Conservation (phyloP, 768 basidiomycete species). For the Tylopilus sp. region DNA sequence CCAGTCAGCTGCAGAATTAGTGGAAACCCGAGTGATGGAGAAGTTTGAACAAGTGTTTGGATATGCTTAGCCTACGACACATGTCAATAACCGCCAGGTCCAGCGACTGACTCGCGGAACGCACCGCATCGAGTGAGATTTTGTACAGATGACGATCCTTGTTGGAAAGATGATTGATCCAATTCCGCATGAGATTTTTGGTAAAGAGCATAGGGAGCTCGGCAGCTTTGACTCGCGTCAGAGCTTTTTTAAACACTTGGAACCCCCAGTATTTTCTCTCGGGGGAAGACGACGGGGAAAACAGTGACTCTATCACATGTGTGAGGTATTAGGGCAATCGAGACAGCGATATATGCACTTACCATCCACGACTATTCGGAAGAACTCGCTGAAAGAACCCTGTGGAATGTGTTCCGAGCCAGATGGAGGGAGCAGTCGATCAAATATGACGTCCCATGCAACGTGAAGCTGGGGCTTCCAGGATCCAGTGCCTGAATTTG, state of each 20-base stretch:
- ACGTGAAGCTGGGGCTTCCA: constrained; percentile 94
- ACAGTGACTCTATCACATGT: constrained; percentile 67
- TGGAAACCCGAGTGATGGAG: constrained; percentile 79
- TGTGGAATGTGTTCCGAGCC: constrained; percentile 34
- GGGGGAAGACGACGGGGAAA: constrained; percentile 76
- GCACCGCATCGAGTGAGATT: constrained; percentile 77
- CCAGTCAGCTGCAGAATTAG: constrained; percentile 84
- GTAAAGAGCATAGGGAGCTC: constrained; percentile 88
- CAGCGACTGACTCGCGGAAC: constrained; percentile 19
- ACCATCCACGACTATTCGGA: constrained; percentile 90
- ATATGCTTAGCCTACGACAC: constrained; percentile 65
- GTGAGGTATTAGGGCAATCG: not conserved
- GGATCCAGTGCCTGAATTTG: constrained; percentile 49
- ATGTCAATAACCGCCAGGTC: not conserved
- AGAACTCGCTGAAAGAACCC: constrained; percentile 87
- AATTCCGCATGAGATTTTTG: constrained; percentile 91
- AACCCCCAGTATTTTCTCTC: constrained; percentile 98
- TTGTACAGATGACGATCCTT: constrained; percentile 88
- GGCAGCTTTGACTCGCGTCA: constrained; percentile 59
- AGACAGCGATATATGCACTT: constrained; percentile 20
- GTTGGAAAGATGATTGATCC: constrained; percentile 93
- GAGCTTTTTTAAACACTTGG: constrained; percentile 78
- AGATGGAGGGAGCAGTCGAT: constrained; percentile 59
- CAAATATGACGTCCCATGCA: constrained; percentile 83
- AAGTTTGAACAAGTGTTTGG: constrained; percentile 66